Evolutionary conservation across 164 flowering plant species (phyloP).

Genomic region (Dillenia suffruticosa): DNA sequence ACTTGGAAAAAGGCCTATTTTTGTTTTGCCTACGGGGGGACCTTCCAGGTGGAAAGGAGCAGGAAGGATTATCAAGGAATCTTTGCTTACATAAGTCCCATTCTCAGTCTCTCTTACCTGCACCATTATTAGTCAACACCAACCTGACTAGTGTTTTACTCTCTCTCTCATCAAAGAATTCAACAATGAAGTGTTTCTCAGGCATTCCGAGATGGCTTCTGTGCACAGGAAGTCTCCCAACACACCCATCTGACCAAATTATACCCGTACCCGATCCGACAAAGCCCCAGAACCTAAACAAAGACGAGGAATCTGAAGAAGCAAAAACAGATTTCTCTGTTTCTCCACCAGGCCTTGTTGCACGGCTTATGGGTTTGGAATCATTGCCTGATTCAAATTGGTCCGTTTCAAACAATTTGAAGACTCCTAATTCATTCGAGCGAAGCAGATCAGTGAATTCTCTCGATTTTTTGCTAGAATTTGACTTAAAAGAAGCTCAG

Average conservation of each 20-base stretch:
- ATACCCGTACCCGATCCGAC: slow-evolving; percentile 1
- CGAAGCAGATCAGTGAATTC: slow-evolving; percentile 67
- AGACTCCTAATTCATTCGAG: slow-evolving; percentile 17
- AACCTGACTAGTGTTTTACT: no score
- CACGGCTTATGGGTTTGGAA: slow-evolving; percentile 65
- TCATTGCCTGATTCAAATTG: slow-evolving; percentile 30
- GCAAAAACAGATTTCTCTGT: slow-evolving; percentile 3
- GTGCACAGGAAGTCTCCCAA: slow-evolving; percentile 37
- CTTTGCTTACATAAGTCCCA: no score
- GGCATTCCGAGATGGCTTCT: slow-evolving; percentile 33
- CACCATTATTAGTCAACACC: no score
- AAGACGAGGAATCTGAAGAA: not conserved
- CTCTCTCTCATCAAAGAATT: slow-evolving; percentile 1
- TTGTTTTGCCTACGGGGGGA: no score
- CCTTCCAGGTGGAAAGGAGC: no score
- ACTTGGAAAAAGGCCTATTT: no score
- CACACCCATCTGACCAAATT: slow-evolving; percentile 37
- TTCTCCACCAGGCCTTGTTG: slow-evolving; percentile 51
- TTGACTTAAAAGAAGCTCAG: slow-evolving; percentile 13
- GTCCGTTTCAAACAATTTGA: slow-evolving; percentile 5
- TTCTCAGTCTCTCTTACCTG: no score
- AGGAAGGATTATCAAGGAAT: no score
- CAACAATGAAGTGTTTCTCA: slow-evolving; percentile 34
- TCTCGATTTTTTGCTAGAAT: slow-evolving; percentile 32
- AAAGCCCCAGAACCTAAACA: not conserved